Evolutionary conservation across 2,329 filamentous ascomycete genomes (phyloP).

Genomic region (Coniochaeta hoffmannii): DNA sequence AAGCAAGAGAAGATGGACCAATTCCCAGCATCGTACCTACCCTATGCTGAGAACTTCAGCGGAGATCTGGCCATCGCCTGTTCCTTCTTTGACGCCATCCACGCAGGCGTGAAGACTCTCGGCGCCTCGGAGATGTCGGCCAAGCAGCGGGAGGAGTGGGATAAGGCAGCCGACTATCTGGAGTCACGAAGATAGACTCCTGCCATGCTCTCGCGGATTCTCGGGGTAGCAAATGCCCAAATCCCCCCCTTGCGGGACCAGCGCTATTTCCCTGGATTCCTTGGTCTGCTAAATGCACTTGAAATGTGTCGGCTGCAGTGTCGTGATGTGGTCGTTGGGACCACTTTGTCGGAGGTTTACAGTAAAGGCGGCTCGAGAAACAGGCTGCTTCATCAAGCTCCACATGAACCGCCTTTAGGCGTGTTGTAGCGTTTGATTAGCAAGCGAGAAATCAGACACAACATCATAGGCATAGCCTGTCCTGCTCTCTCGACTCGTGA

Average conservation of each 20-base stretch:
- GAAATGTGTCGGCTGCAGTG: too few species aligned
- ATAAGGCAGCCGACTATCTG: slow-evolving; percentile 47
- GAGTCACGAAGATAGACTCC: slow-evolving; percentile 23
- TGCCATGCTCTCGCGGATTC: background rate
- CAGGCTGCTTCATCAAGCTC: background rate
- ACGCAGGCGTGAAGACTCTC: slow-evolving; percentile 48
- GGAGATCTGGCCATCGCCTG: slow-evolving; percentile 53
- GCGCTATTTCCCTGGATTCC: too few species aligned
- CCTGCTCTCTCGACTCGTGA: background rate
- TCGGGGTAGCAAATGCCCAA: background rate
- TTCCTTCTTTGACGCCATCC: slow-evolving; percentile 50
- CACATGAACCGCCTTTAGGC: background rate
- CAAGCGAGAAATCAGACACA: background rate
- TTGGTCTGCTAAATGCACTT: too few species aligned
- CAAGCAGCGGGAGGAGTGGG: slow-evolving; percentile 44
- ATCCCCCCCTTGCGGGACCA: too few species aligned
- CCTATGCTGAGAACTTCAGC: slow-evolving; percentile 48
- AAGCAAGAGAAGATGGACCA: slow-evolving; percentile 32
- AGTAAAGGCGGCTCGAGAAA: too few species aligned
- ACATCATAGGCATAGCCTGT: background rate
- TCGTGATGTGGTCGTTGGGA: too few species aligned
- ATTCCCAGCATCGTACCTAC: slow-evolving; percentile 49
- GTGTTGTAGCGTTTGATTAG: background rate
- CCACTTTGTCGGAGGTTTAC: too few species aligned
- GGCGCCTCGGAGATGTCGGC: slow-evolving; percentile 37